Base-by-base conservation (phyloP, 2,329 filamentous ascomycete species). In the Dactylellina sp. region DNA sequence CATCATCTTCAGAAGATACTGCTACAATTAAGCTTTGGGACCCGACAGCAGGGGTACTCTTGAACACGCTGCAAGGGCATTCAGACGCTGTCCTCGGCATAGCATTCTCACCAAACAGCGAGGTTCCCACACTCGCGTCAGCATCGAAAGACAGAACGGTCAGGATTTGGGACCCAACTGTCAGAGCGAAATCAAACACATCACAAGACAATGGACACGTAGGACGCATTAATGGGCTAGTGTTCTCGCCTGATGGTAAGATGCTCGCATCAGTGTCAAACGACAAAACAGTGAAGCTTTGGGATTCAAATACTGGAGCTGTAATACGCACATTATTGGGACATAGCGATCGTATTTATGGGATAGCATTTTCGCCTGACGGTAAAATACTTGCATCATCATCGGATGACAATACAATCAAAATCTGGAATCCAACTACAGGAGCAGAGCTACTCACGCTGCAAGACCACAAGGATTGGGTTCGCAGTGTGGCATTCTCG, bases 241-340 rank as follows among this genome's bases (percentile, higher is more conserved):
- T 16, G n/a, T 55, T 55, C 14, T 64, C 39, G 7, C 20, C 18
- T 16, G 25, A 49, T 18, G 16, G 16, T 9, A 24, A 12, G 12
- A 35, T 46, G 18, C 49, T 64, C 1, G 61, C 40, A 11, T 64
- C 61, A 11, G 61, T 12, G 20, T 64, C 39, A 18, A 7, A 24
- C 1, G 39, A 64, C 11, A 1, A 3, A 4, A 56, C 49, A 14
- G 28, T 47, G 22, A 39, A 24, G 7, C 2, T 64, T 2, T 64
- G 61, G 61, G 40, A 64, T 25, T 11, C 35, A 18, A 28, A 7
- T 1, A 49, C 40, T 3, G 56, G 49, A n/a, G n/a, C n/a, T 14
- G 16, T 16, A 7, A 0, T 56, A 14, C 22, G n/a, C 14, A 12
- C 5, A 12, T 4, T 52, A 11, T 16, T 49, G 9, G 47, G 61